Evolutionary conservation across 208 protist genomes (phyloP).

Genomic region (Leishmania tarentolae): DNA sequence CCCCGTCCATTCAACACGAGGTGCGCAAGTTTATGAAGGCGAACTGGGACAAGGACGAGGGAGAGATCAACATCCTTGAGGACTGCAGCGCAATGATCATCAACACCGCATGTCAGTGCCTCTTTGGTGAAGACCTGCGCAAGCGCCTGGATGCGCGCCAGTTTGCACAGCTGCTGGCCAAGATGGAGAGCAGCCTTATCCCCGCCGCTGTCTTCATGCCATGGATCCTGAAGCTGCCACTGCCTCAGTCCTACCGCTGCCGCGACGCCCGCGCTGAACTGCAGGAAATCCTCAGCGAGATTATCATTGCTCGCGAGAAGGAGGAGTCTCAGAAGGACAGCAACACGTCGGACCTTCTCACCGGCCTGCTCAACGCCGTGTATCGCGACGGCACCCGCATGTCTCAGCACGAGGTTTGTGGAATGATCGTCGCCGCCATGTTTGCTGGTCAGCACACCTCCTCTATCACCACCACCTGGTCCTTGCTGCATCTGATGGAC

Average conservation of each 20-base stretch:
- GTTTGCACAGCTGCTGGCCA: slow-evolving; percentile 82
- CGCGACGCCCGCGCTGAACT: slow-evolving; percentile 83
- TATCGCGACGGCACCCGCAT: slow-evolving; percentile 89
- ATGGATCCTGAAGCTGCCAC: slow-evolving; percentile 76
- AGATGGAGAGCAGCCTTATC: slow-evolving; percentile 86
- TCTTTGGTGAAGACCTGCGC: slow-evolving; percentile 92
- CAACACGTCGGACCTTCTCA: slow-evolving; percentile 84
- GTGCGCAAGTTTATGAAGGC: slow-evolving; percentile 75
- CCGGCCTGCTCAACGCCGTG: slow-evolving; percentile 79
- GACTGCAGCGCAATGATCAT: slow-evolving; percentile 93
- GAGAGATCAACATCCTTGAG: slow-evolving; percentile 83
- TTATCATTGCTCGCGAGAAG: slow-evolving; percentile 87
- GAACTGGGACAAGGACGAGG: slow-evolving; percentile 83
- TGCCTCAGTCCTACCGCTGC: slow-evolving; percentile 79
- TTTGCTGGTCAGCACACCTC: slow-evolving; percentile 95
- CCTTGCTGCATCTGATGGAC: slow-evolving; percentile 84
- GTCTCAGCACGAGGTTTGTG: slow-evolving; percentile 90
- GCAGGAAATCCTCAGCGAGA: slow-evolving; percentile 82
- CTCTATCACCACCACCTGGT: slow-evolving; percentile 91
- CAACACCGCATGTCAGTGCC: slow-evolving; percentile 91
- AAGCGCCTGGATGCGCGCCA: slow-evolving; percentile 74
- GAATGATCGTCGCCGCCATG: slow-evolving; percentile 92
- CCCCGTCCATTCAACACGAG: slow-evolving; percentile 86
- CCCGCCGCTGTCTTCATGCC: slow-evolving; percentile 86
- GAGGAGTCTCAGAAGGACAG: slow-evolving; percentile 77